Base-by-base conservation (phyloP, 305 asterid species). In the Fraxinus platypoda region DNA sequence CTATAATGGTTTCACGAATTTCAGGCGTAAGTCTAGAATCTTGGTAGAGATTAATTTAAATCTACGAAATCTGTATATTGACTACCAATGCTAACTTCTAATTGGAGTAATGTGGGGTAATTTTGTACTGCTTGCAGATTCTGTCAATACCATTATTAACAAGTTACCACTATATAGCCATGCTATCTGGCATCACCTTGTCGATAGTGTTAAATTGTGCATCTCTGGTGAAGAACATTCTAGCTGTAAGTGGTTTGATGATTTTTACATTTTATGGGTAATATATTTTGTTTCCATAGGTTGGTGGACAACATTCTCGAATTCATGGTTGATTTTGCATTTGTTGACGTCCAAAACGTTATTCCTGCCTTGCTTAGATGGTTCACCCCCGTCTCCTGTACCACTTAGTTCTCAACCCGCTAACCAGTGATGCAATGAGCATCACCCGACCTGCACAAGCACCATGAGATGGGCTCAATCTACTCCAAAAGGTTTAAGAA, bases 121-220 rank as follows among this genome's bases (percentile, higher is more conserved):
- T 74, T 59, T 66, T 64, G 11, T 78, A 62, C 38, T 52, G 19
- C 49, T 34, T 85, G 87, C 91, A 95, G 99, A 84, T 90, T 46
- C 15, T 92, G 66, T 81, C 97, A 15, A 92, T 95, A 86, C 93
- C 93, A 66, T 85, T 94, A 3, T 83, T 95, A 81, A 83, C 94
- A 83, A 93, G 95, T 70, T 95, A 93, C 87, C 95, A 94, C 86
- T 95, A 86, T 87, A 92, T 95, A 80, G 93, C 97, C 75, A 86
- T 88, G 96, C 90, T 95, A 41, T 90, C 97, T 33, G 99, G 99
- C 66, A 52, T 90, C 78, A 74, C 90, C 23, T 92, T 93, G n/a
- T 79, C 91, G 64, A 70, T 91, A 54, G 84, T 84, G 77, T 52
- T 95, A 3, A 93, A 91, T 82, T 90, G 90, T 15, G 98, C 90